These are phyloP conservation scores for Paraglomus occultum DNA, from an alignment of 192 early-diverging fungal species.

Conservation along the genomic window DNA sequence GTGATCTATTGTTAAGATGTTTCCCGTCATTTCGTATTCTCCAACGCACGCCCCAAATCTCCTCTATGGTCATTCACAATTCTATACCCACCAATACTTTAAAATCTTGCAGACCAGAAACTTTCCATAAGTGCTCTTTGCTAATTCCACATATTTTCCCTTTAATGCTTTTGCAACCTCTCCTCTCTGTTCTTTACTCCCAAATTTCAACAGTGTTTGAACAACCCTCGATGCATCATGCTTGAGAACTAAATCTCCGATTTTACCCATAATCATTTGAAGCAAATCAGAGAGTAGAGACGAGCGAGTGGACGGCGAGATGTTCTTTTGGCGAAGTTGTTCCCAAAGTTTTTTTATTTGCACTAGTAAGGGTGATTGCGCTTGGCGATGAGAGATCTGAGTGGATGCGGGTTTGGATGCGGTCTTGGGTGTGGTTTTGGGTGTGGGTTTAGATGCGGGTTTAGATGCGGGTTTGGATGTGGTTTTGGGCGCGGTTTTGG, in stretches of 20 bases:
- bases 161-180: conserved; percentile 78
- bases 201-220: conserved; percentile 91
- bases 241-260: conserved; percentile 88
- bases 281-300: conserved; percentile 78
- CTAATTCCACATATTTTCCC: conserved; percentile 71
- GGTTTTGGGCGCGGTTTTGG: no score
- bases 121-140: conserved; percentile 80
- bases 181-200: conserved; percentile 69
- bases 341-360: conserved; percentile 80
- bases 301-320: conserved; percentile 60
- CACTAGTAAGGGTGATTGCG: no score
- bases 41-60: no score
- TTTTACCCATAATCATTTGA: conserved; percentile 73
- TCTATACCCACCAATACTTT: conserved; percentile 63
- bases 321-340: conserved; percentile 68
- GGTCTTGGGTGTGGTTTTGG: no score
- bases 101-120: conserved; percentile 87
- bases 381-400: no score
- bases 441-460: no score
- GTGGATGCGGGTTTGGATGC: no score
- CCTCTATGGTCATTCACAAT: background rate
- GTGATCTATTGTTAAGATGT: background rate
- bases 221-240: conserved; percentile 93
- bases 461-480: no score
- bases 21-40: background rate